Evolutionary conservation across 495 filamentous ascomycete species (phyloP), one percentile per base, ranked within the genome.

Genomic region (Penicillium coffeae): DNA sequence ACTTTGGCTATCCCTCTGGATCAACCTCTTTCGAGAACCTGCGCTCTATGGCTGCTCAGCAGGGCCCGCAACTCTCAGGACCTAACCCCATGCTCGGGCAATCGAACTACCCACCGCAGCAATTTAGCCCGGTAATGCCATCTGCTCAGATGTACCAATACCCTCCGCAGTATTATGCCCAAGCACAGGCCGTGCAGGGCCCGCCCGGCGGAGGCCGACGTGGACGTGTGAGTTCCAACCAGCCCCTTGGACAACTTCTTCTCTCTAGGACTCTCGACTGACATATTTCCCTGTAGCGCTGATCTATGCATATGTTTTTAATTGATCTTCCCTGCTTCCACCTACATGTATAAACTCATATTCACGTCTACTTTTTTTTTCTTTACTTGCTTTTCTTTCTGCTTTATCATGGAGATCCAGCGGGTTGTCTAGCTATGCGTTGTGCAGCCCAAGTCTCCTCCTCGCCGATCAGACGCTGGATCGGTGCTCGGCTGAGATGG

Each of bases 111-210:
- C 58, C 62, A 5, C 63, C 70, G 36, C 74, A 73, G 48, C 74
- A 70, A 38, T 78, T 70, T 58, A 76, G 69, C 60, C 74, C 74
- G 14, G 62, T 72, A 13, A 63, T 77, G 55, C 62, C 68, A 45
- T 56, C 68, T n/a, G 61, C 67, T 51, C 65, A 73, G 58, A 73
- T 79, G 74, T 77, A 76, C 56, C 74, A 73, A 56, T 78, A 77
- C 58, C 69, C 74, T 51, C 68, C 75, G 42, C 73, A 76, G 54
- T 78, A 66, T 55, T 75, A 74, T 54, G 48, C 66, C 21, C 73
- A 73, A 58, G 55, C 73, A 51, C 74, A 74, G 54, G 54, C 65
- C 32, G 64, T 68, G 46, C 70, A 68, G 53, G 63, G 71, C 52
- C 71, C 76, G 63, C 53, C 69, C 46, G 59, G 64, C 54, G 70